phyloP scores from a whole-genome alignment of 768 basidiomycete genomes.

The Boletus pseudopeckii region DNA sequence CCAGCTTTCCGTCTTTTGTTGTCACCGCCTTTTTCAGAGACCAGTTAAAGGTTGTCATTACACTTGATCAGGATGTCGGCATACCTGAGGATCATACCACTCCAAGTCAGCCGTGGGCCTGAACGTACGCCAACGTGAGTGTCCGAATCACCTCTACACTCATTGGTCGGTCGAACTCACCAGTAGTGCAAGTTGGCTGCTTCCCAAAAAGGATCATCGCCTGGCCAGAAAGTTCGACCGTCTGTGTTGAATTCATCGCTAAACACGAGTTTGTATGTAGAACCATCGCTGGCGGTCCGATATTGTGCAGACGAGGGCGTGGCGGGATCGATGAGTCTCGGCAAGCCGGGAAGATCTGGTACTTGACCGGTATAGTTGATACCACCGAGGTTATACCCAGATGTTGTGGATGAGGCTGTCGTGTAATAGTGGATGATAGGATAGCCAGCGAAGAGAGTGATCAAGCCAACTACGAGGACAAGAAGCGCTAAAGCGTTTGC shows the following conservation, averaged over 20 bases:
- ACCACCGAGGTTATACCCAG: slow-evolving; percentile 78
- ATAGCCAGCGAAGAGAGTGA: slow-evolving; percentile 84
- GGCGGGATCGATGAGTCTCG: slow-evolving; percentile 67
- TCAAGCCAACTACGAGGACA: slow-evolving; percentile 60
- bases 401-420: slow-evolving; percentile 22
- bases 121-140: slow-evolving; percentile 8
- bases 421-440: slow-evolving; percentile 69
- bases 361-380: slow-evolving; percentile 88
- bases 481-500: slow-evolving; percentile 72
- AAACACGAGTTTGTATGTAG: slow-evolving; percentile 79
- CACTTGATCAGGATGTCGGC: slow-evolving; percentile 16
- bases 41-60: background rate
- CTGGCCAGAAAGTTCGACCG: slow-evolving; percentile 73
- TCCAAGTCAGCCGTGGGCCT: slow-evolving; percentile 73
- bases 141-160: background rate
- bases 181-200: slow-evolving; percentile 86
- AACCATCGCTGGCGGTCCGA: slow-evolving; percentile 70
- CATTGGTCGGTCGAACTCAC: slow-evolving; percentile 27
- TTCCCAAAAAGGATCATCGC: slow-evolving; percentile 84
- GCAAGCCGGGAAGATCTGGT: slow-evolving; percentile 66
- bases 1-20: slow-evolving; percentile 73
- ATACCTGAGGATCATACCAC: slow-evolving; percentile 77
- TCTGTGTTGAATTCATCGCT: slow-evolving; percentile 81
- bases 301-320: slow-evolving; percentile 61
- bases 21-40: slow-evolving; percentile 54